Base-by-base conservation (phyloP, 1,284 basidiomycete species). In the Rhodotorula sp. region DNA sequence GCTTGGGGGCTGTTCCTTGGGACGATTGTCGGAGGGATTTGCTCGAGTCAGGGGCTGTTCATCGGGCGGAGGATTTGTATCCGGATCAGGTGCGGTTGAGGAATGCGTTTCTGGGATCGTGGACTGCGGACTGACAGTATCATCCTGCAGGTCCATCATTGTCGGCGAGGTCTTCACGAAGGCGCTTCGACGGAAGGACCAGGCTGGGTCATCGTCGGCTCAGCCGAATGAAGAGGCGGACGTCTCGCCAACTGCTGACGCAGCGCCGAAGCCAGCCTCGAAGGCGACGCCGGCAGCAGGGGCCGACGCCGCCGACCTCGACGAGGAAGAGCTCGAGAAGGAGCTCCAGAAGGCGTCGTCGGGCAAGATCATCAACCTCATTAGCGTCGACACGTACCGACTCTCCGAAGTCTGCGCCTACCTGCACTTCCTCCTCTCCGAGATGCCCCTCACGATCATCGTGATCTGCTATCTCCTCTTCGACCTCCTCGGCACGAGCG, bases 151-250 rank as follows among this genome's bases (percentile, higher is more conserved):
- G 39, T 80, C 83, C 1, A 81, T 85, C 68, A 81, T 86, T 64
- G 81, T 85, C 70, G 79, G 82, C 51, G 84, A 85, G 67, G 82
- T 85, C 36, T 83, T 85, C 71, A 82, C 83, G 60, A 86, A 86
- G 77, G 82, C 84, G 0, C 79, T 86, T 0, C 80, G 84, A 20
- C 76, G 84, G 29, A 80, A 82, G 64, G 84, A 85, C 71, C 78
- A 80, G 48, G 77, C 80, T n/a, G 80, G 81, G 0, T 79, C 70
- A 0, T 70, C 76, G 2, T 78, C 72, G 11, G 34, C 66, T 20
- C 15, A 29, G 27, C 13, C 49, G 34, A 49, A 19, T 4, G 51
- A 29, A 10, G 60, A 52, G 51, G 60, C 51, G 29, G 51, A 46
- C 22, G 39, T 29, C 20, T 36, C 19, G 5, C 49, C 61, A 17